A percentile compares a stretch with the other conserved stretches of the same genome.
Evolutionary conservation across 768 basidiomycete genomes (phyloP).

Genomic region (Serendipita vermifera): DNA sequence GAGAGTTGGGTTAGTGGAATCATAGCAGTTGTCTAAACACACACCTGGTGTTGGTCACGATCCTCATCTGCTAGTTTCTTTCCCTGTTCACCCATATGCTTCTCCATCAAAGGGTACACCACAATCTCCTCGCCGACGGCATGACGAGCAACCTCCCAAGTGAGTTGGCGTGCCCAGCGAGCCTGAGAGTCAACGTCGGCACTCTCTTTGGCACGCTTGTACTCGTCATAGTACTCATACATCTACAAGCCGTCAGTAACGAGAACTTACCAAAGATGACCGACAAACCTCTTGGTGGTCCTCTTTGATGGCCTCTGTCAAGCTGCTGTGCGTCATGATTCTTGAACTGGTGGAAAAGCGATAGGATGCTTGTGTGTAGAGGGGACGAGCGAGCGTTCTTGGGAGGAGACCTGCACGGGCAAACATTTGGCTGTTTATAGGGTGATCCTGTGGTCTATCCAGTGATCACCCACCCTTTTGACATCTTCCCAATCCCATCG

Average conservation of each 20-base stretch:
- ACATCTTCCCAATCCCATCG: too few species aligned
- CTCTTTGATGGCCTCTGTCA: conserved; percentile 34
- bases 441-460: too few species aligned
- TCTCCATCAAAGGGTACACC: conserved; percentile 50
- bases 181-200: conserved; percentile 36
- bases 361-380: too few species aligned
- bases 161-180: conserved; percentile 43
- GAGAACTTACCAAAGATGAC: too few species aligned
- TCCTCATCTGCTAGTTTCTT: conserved; percentile 40
- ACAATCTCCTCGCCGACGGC: conserved; percentile 51
- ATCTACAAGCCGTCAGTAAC: conserved; percentile 27
- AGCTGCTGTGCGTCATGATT: conserved; percentile 6
- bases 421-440: too few species aligned
- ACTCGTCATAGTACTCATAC: conserved; percentile 43
- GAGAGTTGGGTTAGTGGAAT: background rate
- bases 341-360: background rate
- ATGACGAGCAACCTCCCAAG: conserved; percentile 46
- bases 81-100: conserved; percentile 40
- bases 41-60: conserved; percentile 42
- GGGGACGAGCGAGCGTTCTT: too few species aligned
- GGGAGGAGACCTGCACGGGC: too few species aligned
- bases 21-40: conserved; percentile 3
- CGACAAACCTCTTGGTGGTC: conserved; percentile 35
- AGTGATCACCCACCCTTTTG: too few species aligned
- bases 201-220: conserved; percentile 24